Conservation (phyloP, 805 yeast species). For the Kodamaea kakaduensis region DNA sequence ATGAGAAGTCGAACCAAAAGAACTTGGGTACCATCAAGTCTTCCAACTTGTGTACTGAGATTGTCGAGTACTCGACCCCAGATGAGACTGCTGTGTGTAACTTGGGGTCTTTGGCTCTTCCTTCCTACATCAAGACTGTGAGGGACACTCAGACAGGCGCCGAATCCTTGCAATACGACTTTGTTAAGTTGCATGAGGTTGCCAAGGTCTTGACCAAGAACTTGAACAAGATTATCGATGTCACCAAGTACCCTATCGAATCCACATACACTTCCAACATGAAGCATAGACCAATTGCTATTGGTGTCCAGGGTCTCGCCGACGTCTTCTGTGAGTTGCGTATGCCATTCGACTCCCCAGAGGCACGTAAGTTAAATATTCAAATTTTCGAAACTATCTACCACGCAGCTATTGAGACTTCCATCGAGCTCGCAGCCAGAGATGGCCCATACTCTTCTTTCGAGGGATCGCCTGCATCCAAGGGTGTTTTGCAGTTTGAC, state of each 20-base stretch:
- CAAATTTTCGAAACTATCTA: slow-evolving; percentile 61
- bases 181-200: slow-evolving; percentile 52
- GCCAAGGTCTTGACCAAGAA: slow-evolving; percentile 53
- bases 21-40: slow-evolving; percentile 58
- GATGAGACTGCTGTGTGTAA: slow-evolving; percentile 62
- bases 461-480: slow-evolving; percentile 57
- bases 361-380: slow-evolving; percentile 52
- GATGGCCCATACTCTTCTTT: slow-evolving; percentile 51
- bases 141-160: slow-evolving; percentile 21
- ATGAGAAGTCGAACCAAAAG: slow-evolving; percentile 55
- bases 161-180: slow-evolving; percentile 42
- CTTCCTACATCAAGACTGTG: slow-evolving; percentile 50
- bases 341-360: slow-evolving; percentile 55
- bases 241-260: slow-evolving; percentile 53
- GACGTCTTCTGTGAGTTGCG: slow-evolving; percentile 55
- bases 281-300: slow-evolving; percentile 59
- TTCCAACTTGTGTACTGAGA: slow-evolving; percentile 60
- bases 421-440: slow-evolving; percentile 47
- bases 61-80: slow-evolving; percentile 56
- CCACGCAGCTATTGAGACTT: slow-evolving; percentile 56
- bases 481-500: slow-evolving; percentile 55
- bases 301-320: slow-evolving; percentile 63
- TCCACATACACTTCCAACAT: slow-evolving; percentile 51
- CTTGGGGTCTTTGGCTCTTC: slow-evolving; percentile 57
- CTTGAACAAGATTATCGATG: slow-evolving; percentile 54